phyloP scores from a whole-genome alignment of 2,329 filamentous ascomycete genomes.

The Claviceps maximensis region DNA sequence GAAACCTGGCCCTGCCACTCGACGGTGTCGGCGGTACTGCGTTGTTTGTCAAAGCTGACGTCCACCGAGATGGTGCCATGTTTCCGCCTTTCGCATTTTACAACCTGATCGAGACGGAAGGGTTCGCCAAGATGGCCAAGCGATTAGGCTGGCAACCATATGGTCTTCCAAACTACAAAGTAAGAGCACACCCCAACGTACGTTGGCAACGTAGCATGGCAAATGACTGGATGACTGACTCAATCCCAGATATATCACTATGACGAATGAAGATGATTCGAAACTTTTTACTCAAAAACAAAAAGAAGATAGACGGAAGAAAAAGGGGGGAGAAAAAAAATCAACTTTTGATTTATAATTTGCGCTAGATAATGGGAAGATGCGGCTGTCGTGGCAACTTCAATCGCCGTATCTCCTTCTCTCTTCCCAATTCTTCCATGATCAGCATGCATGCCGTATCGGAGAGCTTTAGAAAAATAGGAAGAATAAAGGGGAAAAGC shows the following conservation, averaged over 20 bases:
- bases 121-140: constrained; percentile 93
- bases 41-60: constrained; percentile 87
- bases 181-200: constrained; percentile 30
- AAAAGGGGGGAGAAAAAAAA: not conserved
- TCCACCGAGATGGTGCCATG: constrained; percentile 96
- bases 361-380: not conserved
- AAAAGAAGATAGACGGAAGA: not conserved
- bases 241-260: constrained; percentile 65
- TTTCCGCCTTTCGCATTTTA: constrained; percentile 96
- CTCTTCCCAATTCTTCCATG: no score
- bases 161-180: constrained; percentile 95
- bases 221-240: constrained; percentile 1
- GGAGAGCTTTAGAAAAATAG: not conserved
- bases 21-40: constrained; percentile 93
- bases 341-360: not conserved
- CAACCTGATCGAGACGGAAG: constrained; percentile 93
- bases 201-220: not conserved
- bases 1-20: constrained; percentile 53
- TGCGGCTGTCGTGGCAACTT: not conserved
- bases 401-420: no score
- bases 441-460: not conserved
- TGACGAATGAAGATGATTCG: constrained; percentile 52
- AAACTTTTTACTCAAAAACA: not conserved
- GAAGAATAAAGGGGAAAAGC: not conserved
- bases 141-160: constrained; percentile 73